Percentiles rank a stretch among this genome's conserved stretches.
phyloP scores from a whole-genome alignment of 148 eudicot species.

The Rhododendron kiyosumense region DNA sequence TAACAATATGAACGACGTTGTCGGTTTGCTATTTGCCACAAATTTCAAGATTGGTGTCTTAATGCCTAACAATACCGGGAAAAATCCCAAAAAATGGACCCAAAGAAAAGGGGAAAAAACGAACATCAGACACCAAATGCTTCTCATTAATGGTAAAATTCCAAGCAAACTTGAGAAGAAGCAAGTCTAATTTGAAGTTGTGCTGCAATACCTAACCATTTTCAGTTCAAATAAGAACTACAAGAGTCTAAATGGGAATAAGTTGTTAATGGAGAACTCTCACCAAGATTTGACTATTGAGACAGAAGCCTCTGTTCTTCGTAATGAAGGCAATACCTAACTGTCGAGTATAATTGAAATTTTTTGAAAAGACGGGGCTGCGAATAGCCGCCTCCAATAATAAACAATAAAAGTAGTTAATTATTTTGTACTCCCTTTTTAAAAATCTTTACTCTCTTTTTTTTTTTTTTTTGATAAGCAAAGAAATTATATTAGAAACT shows the following conservation, averaged over 20 bases:
- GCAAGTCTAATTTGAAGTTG: not conserved
- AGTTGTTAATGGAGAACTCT: conserved; percentile 52
- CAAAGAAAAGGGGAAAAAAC: not conserved
- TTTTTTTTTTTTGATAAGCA: no score
- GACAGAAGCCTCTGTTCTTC: conserved; percentile 54
- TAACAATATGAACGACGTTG: no score
- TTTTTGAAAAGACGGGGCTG: no score
- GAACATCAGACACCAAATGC: not conserved
- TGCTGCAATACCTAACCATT: not conserved
- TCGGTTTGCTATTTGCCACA: no score
- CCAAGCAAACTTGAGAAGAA: not conserved
- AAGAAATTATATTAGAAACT: no score
- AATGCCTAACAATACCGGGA: not conserved
- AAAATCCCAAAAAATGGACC: not conserved
- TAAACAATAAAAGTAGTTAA: not conserved
- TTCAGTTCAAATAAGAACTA: not conserved
- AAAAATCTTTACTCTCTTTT: not conserved
- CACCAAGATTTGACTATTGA: conserved; percentile 40
- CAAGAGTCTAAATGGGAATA: not conserved
- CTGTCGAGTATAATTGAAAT: no score
- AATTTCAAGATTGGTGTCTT: not conserved
- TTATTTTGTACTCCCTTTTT: not conserved
- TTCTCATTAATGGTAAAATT: not conserved
- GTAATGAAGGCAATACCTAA: conserved; percentile 51
- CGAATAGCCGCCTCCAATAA: no score